A percentile compares a stretch with the other conserved stretches of the same genome.
These are phyloP conservation scores for Macadamia integrifolia DNA, from an alignment of 164 flowering plant species.

Conservation along the genomic window DNA sequence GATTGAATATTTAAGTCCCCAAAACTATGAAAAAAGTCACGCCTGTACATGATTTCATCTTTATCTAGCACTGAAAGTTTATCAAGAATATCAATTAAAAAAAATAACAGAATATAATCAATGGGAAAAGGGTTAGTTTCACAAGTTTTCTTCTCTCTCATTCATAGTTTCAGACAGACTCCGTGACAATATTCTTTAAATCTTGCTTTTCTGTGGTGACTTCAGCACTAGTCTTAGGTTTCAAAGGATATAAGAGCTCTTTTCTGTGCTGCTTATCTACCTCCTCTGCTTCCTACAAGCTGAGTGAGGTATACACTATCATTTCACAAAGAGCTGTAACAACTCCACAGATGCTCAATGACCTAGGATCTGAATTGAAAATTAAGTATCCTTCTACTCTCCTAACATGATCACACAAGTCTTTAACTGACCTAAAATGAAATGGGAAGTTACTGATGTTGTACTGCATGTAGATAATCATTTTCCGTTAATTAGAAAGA, in stretches of 20 bases:
- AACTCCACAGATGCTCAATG: constrained; percentile 67
- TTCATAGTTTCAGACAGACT: constrained; percentile 12
- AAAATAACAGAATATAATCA: neutral
- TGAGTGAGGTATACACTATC: constrained; percentile 61
- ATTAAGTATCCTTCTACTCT: constrained; percentile 34
- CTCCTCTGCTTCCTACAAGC: constrained; percentile 33
- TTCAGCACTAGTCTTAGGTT: constrained; percentile 24
- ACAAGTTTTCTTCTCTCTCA: neutral
- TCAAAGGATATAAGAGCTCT: constrained; percentile 19
- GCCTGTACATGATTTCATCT: neutral
- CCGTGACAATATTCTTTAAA: constrained; percentile 5
- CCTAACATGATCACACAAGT: constrained; percentile 74
- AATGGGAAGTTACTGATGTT: constrained; percentile 83
- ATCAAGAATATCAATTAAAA: too few species aligned
- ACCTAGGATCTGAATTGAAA: constrained; percentile 68
- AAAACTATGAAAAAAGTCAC: neutral
- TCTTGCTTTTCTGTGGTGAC: constrained; percentile 13
- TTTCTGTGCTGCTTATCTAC: constrained; percentile 26
- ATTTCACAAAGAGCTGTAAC: constrained; percentile 61
- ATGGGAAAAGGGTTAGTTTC: neutral
- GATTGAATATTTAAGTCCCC: too few species aligned
- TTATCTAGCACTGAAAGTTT: neutral
- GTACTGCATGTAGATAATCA: constrained; percentile 41
- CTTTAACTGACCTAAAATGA: constrained; percentile 87
- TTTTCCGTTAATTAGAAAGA: too few species aligned